Evolutionary conservation across 140 eudicot genomes (phyloP).

Genomic region (Oenanthe javanica): DNA sequence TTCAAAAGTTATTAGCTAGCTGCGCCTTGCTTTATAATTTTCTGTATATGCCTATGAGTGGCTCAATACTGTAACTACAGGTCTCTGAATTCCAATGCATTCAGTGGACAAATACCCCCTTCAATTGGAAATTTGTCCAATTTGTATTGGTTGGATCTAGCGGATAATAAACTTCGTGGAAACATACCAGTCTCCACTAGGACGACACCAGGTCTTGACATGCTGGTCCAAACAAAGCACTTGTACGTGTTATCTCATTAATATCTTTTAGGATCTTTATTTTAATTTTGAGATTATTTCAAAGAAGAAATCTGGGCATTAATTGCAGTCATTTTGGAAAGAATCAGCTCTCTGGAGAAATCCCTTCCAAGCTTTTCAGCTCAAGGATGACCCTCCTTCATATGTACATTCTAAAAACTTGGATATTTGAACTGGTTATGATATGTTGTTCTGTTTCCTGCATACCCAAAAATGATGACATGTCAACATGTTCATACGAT

Average conservation of each 20-base stretch:
- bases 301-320: not conserved
- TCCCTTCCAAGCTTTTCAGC: slow-evolving; percentile 51
- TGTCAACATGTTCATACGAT: not conserved
- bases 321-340: slow-evolving; percentile 68
- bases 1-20: not conserved
- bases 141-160: slow-evolving; percentile 76
- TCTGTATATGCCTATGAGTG: not conserved
- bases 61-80: slow-evolving; percentile 25
- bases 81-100: slow-evolving; percentile 59
- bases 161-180: slow-evolving; percentile 67
- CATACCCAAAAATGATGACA: not conserved
- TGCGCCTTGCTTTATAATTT: not conserved
- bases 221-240: slow-evolving; percentile 58
- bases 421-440: not conserved
- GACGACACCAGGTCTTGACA: slow-evolving; percentile 65
- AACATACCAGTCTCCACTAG: slow-evolving; percentile 60
- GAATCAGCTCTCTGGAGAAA: slow-evolving; percentile 54
- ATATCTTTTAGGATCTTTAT: not conserved
- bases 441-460: not conserved
- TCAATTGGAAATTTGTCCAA: slow-evolving; percentile 53
- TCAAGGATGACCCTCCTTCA: slow-evolving; percentile 52
- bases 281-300: not conserved
- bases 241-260: slow-evolving; percentile 44
- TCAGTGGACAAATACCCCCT: slow-evolving; percentile 62
- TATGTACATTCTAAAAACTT: slow-evolving; percentile 39